Conservation (phyloP, 2,329 filamentous ascomycete genomes). For the Nigrograna mackinnonii region DNA sequence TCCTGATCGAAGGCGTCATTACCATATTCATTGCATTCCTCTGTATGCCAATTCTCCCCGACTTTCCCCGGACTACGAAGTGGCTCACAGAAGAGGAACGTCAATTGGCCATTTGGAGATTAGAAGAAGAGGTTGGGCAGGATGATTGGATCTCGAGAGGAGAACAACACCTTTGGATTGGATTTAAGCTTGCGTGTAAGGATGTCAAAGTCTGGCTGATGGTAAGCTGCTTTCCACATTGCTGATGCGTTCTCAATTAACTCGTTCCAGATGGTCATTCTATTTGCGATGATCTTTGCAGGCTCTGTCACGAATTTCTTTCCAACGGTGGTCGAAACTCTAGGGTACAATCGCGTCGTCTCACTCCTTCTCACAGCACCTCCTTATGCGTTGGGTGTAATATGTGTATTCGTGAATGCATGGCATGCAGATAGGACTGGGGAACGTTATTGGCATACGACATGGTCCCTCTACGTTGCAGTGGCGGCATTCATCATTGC, state of each 20-base stretch:
- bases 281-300: no score
- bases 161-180: constrained; percentile 56
- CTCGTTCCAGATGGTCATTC: no score
- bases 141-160: constrained; percentile 45
- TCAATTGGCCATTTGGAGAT: constrained; percentile 32
- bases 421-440: constrained; percentile 27
- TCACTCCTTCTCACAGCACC: constrained; percentile 39
- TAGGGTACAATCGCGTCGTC: constrained; percentile 31
- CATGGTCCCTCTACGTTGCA: constrained; percentile 24
- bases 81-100: constrained; percentile 51
- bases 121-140: constrained; percentile 50
- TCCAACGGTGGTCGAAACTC: constrained; percentile 33
- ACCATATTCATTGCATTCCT: constrained; percentile 35
- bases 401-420: constrained; percentile 32
- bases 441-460: constrained; percentile 38
- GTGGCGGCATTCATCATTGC: constrained; percentile 34
- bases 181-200: constrained; percentile 62
- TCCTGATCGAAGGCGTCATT: constrained; percentile 44
- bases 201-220: constrained; percentile 43
- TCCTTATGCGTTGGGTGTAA: constrained; percentile 32
- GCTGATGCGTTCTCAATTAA: no score
- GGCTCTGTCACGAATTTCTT: constrained; percentile 37
- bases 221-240: constrained; percentile 52
- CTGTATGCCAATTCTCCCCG: constrained; percentile 27
- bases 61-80: constrained; percentile 36